Conservation (phyloP, 163 green algal genomes). For the Scenedesmus sp. region DNA sequence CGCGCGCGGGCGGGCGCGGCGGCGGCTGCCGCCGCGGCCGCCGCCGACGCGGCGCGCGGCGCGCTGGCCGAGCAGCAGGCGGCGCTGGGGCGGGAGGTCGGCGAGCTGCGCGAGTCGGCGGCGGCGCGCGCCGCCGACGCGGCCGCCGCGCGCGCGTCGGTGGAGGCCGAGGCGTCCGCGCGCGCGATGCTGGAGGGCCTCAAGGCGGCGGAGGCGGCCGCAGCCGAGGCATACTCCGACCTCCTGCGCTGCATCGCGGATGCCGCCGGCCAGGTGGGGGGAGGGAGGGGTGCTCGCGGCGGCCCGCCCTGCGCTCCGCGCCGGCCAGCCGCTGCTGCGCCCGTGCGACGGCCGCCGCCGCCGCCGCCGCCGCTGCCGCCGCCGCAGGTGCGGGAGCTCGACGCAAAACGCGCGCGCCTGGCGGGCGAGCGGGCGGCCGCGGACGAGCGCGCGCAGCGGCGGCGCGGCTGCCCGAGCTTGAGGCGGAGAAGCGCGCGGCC, state of each 20-base stretch:
- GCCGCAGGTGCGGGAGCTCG: neutral
- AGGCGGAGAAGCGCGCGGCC: slow-evolving; percentile 62
- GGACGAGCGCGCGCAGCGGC: slow-evolving; percentile 47
- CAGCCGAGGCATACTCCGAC: slow-evolving; percentile 2
- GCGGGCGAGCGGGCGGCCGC: slow-evolving; percentile 44
- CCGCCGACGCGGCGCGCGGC: slow-evolving; percentile 19
- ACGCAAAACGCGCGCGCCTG: slow-evolving; percentile 2
- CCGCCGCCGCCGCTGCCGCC: neutral
- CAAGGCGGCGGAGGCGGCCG: slow-evolving; percentile 12
- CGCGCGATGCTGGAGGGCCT: slow-evolving; percentile 20
- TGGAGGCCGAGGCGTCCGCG: neutral
- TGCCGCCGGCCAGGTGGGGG: slow-evolving; percentile 8
- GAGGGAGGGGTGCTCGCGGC: neutral
- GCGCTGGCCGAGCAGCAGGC: neutral
- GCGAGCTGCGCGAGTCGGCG: slow-evolving; percentile 15
- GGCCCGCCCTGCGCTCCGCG: neutral
- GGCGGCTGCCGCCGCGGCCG: slow-evolving; percentile 12
- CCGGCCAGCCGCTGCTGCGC: neutral
- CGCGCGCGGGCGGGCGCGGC: neutral
- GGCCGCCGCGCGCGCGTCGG: neutral
- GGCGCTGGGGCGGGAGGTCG: neutral
- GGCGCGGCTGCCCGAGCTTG: slow-evolving; percentile 57
- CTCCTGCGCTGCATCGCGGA: slow-evolving; percentile 39
- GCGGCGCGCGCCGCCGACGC: neutral
- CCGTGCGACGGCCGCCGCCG: neutral